Evolutionary conservation across 805 yeast species (phyloP).

Genomic region (Soucietia sequanensis): DNA sequence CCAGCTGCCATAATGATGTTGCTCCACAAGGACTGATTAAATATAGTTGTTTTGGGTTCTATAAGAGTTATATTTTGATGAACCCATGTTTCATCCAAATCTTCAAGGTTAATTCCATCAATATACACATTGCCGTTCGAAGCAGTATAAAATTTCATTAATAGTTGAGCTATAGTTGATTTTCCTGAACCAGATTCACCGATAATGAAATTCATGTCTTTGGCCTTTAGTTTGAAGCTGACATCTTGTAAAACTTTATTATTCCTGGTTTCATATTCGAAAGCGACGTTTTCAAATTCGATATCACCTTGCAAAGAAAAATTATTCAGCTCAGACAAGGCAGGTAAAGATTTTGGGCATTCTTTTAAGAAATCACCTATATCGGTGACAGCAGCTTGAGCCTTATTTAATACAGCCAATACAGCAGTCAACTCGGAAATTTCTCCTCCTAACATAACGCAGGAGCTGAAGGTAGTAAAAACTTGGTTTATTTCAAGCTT

Average conservation of each 20-base stretch:
- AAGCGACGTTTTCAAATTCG: constrained; percentile 53
- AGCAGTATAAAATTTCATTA: constrained; percentile 57
- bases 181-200: constrained; percentile 95
- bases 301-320: constrained; percentile 46
- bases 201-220: constrained; percentile 58
- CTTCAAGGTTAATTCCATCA: constrained; percentile 49
- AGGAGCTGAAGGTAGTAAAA: constrained; percentile 79
- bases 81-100: constrained; percentile 51
- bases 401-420: constrained; percentile 64
- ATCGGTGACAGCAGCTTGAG: constrained; percentile 61
- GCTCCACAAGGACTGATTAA: constrained; percentile 59
- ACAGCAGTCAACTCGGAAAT: constrained; percentile 56
- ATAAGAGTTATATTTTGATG: constrained; percentile 65
- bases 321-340: neutral
- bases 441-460: constrained; percentile 67
- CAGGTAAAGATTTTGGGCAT: constrained; percentile 2
- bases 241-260: constrained; percentile 48
- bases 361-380: constrained; percentile 43
- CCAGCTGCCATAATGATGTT: constrained; percentile 58
- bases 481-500: constrained; percentile 60
- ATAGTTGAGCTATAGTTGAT: constrained; percentile 69
- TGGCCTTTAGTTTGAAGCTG: constrained; percentile 43
- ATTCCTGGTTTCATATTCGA: constrained; percentile 61
- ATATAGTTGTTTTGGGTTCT: constrained; percentile 67
- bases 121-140: constrained; percentile 56